Conservation (phyloP, 2,329 filamentous ascomycete species). For the Basipetospora chlamydospora region DNA sequence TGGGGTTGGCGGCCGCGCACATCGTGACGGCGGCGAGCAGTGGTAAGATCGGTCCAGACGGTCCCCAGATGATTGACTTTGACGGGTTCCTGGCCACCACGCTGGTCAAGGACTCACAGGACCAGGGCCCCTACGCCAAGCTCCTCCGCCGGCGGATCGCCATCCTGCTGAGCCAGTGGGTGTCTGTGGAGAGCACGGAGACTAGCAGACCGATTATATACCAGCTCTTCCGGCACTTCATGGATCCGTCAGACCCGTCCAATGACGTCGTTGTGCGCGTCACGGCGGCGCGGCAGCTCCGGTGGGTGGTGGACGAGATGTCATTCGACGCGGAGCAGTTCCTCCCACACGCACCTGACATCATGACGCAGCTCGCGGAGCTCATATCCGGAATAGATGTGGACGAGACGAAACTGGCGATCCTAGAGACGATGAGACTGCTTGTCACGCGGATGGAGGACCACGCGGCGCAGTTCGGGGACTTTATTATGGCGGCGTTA, state of each 20-base stretch:
- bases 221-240: conserved; percentile 74
- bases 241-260: conserved; percentile 58
- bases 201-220: conserved; percentile 62
- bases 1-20: conserved; percentile 71
- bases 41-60: not conserved
- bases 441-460: conserved; percentile 72
- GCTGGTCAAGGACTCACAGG: conserved; percentile 64
- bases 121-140: conserved; percentile 48
- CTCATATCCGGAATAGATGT: conserved; percentile 69
- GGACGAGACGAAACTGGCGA: conserved; percentile 78
- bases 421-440: conserved; percentile 73
- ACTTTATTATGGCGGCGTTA: conserved; percentile 67
- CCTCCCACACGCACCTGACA: conserved; percentile 59
- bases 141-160: conserved; percentile 76
- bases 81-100: conserved; percentile 62
- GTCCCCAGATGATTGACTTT: conserved; percentile 57
- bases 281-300: conserved; percentile 76
- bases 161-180: conserved; percentile 82
- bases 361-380: conserved; percentile 57
- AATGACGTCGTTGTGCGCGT: conserved; percentile 90
- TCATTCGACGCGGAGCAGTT: conserved; percentile 65
- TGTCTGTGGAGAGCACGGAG: conserved; percentile 58
- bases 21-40: conserved; percentile 30
- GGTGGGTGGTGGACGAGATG: conserved; percentile 68
- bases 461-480: conserved; percentile 52